Base-by-base conservation (phyloP, 805 yeast genomes). In the Kodamaea leandrae region DNA sequence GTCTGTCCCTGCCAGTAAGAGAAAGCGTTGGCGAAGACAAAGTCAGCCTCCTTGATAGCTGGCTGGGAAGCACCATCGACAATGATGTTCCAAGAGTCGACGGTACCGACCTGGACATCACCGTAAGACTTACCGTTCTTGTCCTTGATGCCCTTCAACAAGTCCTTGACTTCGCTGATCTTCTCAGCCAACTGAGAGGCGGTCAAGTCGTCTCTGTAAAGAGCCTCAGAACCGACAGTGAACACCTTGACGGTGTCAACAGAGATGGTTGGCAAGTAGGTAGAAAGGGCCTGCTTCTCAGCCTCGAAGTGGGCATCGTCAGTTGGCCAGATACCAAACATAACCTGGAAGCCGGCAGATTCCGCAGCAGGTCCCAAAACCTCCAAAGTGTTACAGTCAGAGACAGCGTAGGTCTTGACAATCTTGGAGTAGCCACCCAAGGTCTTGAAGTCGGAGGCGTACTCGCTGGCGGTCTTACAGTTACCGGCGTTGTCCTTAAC, bases 1-100 rank as follows among this genome's bases (percentile, higher is more conserved):
- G 88, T 76, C 73, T 89, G 97, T 32, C 97, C 97, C 74, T 91
- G 98, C 98, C 98, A 91, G 82, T 90, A 91, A 6, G 97, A 86
- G 78, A 91, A 91, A 37, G 96, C 97, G 62, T 91, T 91, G 58
- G 96, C 95, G 63, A 83, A 85, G 47, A 89, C 80, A 55, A 87
- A 72, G 64, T 91, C 98, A 36, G 95, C 72, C 39, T 88, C 90
- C 63, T 78, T 55, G 60, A 91, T 82, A 42, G 85, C 96, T 18
- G 83, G 78, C 38, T 67, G 54, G 50, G 82, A 72, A 52, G 73
- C 79, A 56, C 84, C 93, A 57, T 87, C 95, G 51, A 89, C 96
- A 48, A 86, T 64, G 48, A 86, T 75, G 65, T 91, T 86, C 98
- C 98, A 91, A 2, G 97, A 89, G 68, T 91, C 98, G 50, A 88